A percentile compares a stretch with the other conserved stretches of the same genome.
These are phyloP conservation scores for Lactarius deliciosus DNA, from an alignment of 768 basidiomycete genomes.

Conservation along the genomic window DNA sequence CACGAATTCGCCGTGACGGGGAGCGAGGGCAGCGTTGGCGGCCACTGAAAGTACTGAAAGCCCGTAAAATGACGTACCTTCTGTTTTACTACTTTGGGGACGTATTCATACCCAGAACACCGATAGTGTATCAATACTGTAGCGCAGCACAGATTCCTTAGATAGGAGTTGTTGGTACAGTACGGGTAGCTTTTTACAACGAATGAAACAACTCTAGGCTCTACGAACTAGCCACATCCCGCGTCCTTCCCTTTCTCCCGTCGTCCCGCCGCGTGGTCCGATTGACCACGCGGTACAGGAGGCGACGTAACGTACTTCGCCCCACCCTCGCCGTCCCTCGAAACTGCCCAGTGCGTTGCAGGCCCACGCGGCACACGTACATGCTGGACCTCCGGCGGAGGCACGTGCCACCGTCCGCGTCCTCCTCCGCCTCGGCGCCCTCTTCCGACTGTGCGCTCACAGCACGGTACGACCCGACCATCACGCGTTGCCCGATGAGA, in stretches of 20 bases:
- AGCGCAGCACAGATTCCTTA: too few relatives aligned
- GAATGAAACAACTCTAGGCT: background rate
- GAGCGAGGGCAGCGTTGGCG: constrained; percentile 39
- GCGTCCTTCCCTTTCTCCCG: background rate
- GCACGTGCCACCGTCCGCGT: background rate
- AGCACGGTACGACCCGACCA: constrained; percentile 11
- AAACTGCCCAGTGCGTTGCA: constrained; percentile 21
- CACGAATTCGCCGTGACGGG: constrained; percentile 47
- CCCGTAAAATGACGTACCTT: background rate
- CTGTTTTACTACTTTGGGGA: constrained; percentile 2
- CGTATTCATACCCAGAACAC: background rate
- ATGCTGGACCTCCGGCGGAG: constrained; percentile 24
- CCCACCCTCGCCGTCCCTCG: constrained; percentile 4
- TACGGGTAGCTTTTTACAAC: background rate
- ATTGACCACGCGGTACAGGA: background rate
- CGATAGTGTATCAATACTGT: background rate
- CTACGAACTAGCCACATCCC: background rate
- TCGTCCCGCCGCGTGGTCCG: background rate
- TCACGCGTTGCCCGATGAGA: constrained; percentile 12
- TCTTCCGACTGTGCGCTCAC: background rate
- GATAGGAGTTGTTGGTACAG: background rate
- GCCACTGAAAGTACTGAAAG: background rate
- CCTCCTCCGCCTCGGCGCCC: background rate
- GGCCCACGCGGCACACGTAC: constrained; percentile 16
- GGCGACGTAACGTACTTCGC: constrained; percentile 15